phyloP scores from a whole-genome alignment of 345 rosid genomes.

The Gynandropsis gynandra region DNA sequence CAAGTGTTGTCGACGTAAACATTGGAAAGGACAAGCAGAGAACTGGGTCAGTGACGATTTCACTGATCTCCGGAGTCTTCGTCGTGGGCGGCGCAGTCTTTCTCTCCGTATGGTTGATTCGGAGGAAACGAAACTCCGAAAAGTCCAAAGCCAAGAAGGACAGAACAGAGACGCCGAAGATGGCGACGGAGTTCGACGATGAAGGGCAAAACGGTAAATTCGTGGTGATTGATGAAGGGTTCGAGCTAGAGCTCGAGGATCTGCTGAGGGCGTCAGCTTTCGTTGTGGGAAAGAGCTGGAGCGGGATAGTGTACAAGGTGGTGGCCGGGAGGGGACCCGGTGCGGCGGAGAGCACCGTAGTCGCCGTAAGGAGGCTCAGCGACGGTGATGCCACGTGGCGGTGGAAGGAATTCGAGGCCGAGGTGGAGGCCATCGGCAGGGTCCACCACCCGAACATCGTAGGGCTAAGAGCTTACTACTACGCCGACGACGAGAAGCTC shows the following conservation, averaged over 20 bases:
- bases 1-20: slow-evolving; percentile 10
- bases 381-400: slow-evolving; percentile 72
- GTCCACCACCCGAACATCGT: slow-evolving; percentile 79
- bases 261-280: slow-evolving; percentile 89
- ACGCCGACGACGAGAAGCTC: slow-evolving; percentile 77
- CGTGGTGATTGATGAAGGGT: slow-evolving; percentile 66
- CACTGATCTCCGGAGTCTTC: slow-evolving; percentile 57
- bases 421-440: slow-evolving; percentile 65
- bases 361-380: slow-evolving; percentile 77
- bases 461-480: slow-evolving; percentile 74
- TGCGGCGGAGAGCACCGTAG: slow-evolving; percentile 40
- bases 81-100: slow-evolving; percentile 55
- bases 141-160: slow-evolving; percentile 34
- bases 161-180: slow-evolving; percentile 24
- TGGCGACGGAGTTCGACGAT: slow-evolving; percentile 17
- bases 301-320: slow-evolving; percentile 87
- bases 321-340: slow-evolving; percentile 54
- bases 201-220: slow-evolving; percentile 58
- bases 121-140: slow-evolving; percentile 32
- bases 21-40: slow-evolving; percentile 20
- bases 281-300: slow-evolving; percentile 82
- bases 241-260: slow-evolving; percentile 74
- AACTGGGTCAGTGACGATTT: slow-evolving; percentile 43
- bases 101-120: slow-evolving; percentile 50
- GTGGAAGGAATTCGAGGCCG: slow-evolving; percentile 72